Conservation (phyloP, 768 basidiomycete species). For the Tulasnella sp. region DNA sequence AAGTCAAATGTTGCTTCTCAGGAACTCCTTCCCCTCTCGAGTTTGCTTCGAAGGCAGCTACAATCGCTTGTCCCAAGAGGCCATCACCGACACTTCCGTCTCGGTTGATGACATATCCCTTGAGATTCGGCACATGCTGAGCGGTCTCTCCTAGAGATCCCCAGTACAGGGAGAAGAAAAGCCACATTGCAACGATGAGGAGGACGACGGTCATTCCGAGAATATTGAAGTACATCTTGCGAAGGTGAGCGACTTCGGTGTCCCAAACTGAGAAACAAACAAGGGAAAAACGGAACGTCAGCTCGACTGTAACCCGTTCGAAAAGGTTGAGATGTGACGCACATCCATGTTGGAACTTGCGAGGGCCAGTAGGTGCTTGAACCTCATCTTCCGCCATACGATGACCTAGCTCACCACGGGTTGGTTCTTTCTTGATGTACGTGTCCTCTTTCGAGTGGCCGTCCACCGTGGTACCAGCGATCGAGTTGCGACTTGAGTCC, state of each 20-base stretch:
- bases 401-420: not conserved
- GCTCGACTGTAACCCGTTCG: not conserved
- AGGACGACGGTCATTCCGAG: not conserved
- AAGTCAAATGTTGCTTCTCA: not conserved
- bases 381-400: not conserved
- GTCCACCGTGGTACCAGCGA: not conserved
- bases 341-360: not conserved
- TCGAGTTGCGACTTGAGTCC: not conserved
- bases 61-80: conserved; percentile 32
- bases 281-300: not conserved
- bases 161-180: not conserved
- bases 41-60: conserved; percentile 35
- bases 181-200: not conserved
- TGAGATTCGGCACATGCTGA: not conserved
- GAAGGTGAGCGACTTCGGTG: conserved; percentile 5
- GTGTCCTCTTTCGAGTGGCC: not conserved
- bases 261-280: conserved; percentile 3
- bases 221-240: not conserved
- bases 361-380: not conserved
- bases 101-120: conserved; percentile 17
- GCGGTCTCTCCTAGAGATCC: not conserved
- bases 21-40: conserved; percentile 31
- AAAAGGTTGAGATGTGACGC: not conserved
- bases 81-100: conserved; percentile 18
- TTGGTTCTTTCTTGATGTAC: not conserved